Evolutionary conservation across 2,329 filamentous ascomycete genomes (phyloP), one percentile per base, ranked within the genome.

Genomic region (Phialemonium atrogriseum): DNA sequence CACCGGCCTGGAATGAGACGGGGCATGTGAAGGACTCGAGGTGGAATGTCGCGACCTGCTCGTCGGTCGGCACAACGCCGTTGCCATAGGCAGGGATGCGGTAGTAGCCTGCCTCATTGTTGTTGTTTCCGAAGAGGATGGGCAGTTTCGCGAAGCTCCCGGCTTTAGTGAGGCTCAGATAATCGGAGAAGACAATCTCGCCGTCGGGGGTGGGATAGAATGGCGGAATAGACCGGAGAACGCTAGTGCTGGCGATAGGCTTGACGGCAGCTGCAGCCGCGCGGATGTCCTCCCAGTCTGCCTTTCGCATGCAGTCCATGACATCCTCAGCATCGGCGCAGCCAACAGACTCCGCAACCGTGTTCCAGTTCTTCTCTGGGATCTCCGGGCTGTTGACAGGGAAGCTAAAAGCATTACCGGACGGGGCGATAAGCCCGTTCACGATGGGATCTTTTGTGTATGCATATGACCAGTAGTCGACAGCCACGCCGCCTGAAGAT

Each of bases 381-480:
- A 56, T 37, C 0, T 47, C 45, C 0, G 39, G 42, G 2, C 50
- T 42, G 32, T 66, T 66, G 13, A 57, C 42, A 5, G 58, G 52
- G 39, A 70, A 66, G 43, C 64, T 64, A 14, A 63, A 58, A 0
- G 56, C 62, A 3, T 58, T 64, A 30, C 54, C 68, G 22, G 66
- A 68, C 5, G 60, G 54, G 4, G 60, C 50, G 34, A 71, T 64
- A 8, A 68, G 48, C 4, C 56, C 65, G 6, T 54, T 46, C n/a
- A 60, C 57, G 15, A 73, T 72, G 5, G 68, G 64, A 24, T 72
- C 63, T 0, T 62, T 34, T 3, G 41, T 28, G 64, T 63, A 68
- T 4, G 68, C 62, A 31, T 68, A 71, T 5, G 62, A 55, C 51
- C 62, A 67, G 43, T 62, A 60, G 39, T 71, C 66, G 0, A 60